Percentiles rank a stretch among this genome's conserved stretches.
Conservation (phyloP, 1,284 basidiomycete genomes). For the Pascua guehoae region DNA sequence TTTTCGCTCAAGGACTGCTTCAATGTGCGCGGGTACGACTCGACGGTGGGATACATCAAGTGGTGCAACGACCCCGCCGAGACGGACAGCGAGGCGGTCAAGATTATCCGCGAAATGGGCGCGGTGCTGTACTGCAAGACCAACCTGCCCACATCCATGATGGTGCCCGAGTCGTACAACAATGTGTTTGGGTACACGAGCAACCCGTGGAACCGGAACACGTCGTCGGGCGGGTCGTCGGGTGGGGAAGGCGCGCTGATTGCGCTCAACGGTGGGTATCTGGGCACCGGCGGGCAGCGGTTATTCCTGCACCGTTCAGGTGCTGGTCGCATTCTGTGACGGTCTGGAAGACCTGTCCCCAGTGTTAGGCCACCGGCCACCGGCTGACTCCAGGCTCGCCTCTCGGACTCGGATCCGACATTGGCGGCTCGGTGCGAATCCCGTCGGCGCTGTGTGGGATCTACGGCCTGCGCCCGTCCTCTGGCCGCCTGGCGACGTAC, state of each 20-base stretch:
- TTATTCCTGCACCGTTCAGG: conserved; percentile 33
- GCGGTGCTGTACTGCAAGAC: conserved; percentile 30
- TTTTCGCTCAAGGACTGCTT: conserved; percentile 40
- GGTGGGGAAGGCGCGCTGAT: conserved; percentile 51
- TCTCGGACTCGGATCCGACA: conserved; percentile 49
- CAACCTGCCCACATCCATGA: conserved; percentile 16
- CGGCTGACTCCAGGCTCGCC: conserved; percentile 55
- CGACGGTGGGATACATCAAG: conserved; percentile 19
- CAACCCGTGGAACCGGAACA: conserved; percentile 46
- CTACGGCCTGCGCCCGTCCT: conserved; percentile 8
- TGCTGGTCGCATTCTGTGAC: conserved; percentile 11
- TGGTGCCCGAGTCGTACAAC: conserved; percentile 32
- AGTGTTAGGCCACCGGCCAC: conserved; percentile 17
- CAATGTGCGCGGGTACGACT: conserved; percentile 33
- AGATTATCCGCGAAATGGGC: conserved; percentile 18
- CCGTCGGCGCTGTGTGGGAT: conserved; percentile 11
- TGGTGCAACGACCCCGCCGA: conserved; percentile 9
- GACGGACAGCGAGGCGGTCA: conserved; percentile 14
- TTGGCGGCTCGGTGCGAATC: conserved; percentile 59
- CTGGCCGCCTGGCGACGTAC: conserved; percentile 13
- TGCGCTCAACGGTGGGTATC: conserved; percentile 32
- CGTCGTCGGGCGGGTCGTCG: conserved; percentile 40
- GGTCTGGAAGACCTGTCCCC: no score
- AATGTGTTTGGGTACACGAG: conserved; percentile 29
- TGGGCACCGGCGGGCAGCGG: not conserved